Base-by-base conservation (phyloP, 352 stramenopile genomes). In the Phytophthora hibernalis region DNA sequence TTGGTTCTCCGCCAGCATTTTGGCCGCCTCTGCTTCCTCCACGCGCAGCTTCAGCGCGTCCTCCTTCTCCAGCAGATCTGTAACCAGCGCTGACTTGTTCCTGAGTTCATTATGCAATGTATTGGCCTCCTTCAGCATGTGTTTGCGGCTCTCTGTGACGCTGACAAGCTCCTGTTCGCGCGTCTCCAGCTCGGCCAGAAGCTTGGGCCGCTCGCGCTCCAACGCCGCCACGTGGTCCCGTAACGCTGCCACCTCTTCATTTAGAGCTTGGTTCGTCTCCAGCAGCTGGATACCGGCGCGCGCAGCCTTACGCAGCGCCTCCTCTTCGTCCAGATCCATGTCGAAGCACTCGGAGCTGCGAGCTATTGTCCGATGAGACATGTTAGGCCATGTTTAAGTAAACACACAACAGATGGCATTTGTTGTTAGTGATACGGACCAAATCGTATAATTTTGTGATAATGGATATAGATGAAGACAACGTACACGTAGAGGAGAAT, bases 241-340 rank as follows among this genome's bases (percentile, higher is more conserved):
- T 38, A 95, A 66, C 12, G 83, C 80, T 16, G 49, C 54, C 3
- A 87, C 82, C 53, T 92, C 80, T 37, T 83, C 76, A 31, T 87
- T 70, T 7, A 95, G 68, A 50, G 89, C 84, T 30, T 83, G 73
- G 42, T 92, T 95, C 55, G 84, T 77, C 70, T 95, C 86, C 47
- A 95, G 61, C 33, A 95, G 61, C 50, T 86, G 66, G 35, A 95
- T 90, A 1, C 86, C 86, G 15, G 82, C 82, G 35, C 86, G 84
- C 11, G 84, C 86, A 30, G 86, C 83, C 35, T 83, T 84, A 44
- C 70, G 81, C 16, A 92, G 74, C 45, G 81, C 77, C 31, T 91
- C 80, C n/a, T 87, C 76, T 37, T 89, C 83, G 47, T 89, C 80
- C 52, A 82, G 53, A 16, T 76, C 69, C 42, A 77, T 68, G 37